A percentile compares a stretch with the other conserved stretches of the same genome.
These are phyloP conservation scores for Thalassiosira profunda DNA, from an alignment of 108 stramenopile species.

Conservation along the genomic window DNA sequence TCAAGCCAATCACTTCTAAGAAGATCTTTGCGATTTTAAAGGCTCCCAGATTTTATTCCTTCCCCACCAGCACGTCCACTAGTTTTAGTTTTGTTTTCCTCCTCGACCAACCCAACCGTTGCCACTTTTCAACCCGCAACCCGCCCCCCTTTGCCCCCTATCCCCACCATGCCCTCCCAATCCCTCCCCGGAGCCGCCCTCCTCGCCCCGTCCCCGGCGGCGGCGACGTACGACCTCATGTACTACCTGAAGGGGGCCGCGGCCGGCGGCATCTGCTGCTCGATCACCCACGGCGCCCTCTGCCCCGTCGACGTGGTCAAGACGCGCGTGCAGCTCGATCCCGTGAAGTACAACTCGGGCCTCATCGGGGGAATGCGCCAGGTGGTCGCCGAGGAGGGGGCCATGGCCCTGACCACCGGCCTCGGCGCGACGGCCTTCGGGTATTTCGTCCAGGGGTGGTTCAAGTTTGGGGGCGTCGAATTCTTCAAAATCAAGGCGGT, in stretches of 20 bases:
- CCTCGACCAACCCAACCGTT: background rate
- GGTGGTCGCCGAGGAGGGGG: conserved; percentile 94
- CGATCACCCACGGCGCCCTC: conserved; percentile 96
- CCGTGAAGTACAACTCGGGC: conserved; percentile 94
- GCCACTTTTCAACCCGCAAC: background rate
- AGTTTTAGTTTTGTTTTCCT: background rate
- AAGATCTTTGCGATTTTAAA: no score
- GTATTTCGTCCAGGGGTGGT: conserved; percentile 99
- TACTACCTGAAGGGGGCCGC: conserved; percentile 90
- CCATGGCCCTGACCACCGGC: conserved; percentile 96
- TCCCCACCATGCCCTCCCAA: conserved; percentile 32
- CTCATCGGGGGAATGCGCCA: conserved; percentile 93
- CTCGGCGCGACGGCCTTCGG: conserved; percentile 96
- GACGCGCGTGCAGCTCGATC: conserved; percentile 96
- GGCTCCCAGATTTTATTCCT: no score
- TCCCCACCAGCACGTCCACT: no score
- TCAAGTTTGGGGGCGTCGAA: conserved; percentile 99
- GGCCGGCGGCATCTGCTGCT: conserved; percentile 98
- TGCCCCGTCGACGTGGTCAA: conserved; percentile 98
- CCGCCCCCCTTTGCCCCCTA: background rate
- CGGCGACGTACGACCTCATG: conserved; percentile 71
- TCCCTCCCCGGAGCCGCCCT: conserved; percentile 59
- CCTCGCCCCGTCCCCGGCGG: conserved; percentile 79
- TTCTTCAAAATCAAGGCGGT: conserved; percentile 96
- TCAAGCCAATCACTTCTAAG: no score